Percentiles rank a stretch among this genome's conserved stretches.
These are phyloP conservation scores for Rhodotorula sp. DNA, from an alignment of 1,284 basidiomycete species.

Conservation along the genomic window DNA sequence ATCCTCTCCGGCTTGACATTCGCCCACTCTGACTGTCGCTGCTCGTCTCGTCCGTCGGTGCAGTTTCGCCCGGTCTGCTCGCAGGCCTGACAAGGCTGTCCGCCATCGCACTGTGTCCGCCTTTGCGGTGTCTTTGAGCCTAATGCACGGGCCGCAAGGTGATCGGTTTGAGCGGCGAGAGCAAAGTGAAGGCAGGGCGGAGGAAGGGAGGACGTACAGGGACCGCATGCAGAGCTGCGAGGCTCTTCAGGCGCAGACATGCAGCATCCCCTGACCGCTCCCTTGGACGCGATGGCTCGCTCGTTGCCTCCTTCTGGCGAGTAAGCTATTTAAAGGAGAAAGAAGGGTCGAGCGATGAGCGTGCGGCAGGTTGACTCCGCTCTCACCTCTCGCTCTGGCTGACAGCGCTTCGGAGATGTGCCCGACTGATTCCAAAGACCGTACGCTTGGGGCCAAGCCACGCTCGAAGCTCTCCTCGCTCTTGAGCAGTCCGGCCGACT, in stretches of 20 bases:
- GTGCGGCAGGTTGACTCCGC: neutral
- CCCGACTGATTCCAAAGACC: neutral
- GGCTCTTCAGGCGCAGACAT: neutral
- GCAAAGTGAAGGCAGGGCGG: neutral
- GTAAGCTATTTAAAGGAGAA: too few species aligned
- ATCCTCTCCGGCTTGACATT: neutral
- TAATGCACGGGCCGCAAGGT: neutral
- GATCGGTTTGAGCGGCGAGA: neutral
- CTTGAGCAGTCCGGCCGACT: neutral
- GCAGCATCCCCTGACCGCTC: neutral
- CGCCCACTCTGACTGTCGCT: constrained; percentile 22
- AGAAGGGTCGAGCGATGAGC: neutral
- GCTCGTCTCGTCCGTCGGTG: too few species aligned
- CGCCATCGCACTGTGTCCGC: neutral
- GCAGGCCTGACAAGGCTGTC: constrained; percentile 11
- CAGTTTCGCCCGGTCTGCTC: too few species aligned
- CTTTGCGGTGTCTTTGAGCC: neutral
- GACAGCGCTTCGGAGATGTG: neutral
- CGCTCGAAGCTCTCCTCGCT: too few species aligned
- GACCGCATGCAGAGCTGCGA: neutral
- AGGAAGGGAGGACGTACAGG: neutral
- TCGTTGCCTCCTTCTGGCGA: too few species aligned
- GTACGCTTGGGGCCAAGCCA: neutral
- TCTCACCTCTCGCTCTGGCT: neutral
- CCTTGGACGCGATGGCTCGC: too few species aligned